Evolutionary conservation across 2,329 filamentous ascomycete genomes (phyloP), one percentile per base, ranked within the genome.

Genomic region (Nothopassalora personata): DNA sequence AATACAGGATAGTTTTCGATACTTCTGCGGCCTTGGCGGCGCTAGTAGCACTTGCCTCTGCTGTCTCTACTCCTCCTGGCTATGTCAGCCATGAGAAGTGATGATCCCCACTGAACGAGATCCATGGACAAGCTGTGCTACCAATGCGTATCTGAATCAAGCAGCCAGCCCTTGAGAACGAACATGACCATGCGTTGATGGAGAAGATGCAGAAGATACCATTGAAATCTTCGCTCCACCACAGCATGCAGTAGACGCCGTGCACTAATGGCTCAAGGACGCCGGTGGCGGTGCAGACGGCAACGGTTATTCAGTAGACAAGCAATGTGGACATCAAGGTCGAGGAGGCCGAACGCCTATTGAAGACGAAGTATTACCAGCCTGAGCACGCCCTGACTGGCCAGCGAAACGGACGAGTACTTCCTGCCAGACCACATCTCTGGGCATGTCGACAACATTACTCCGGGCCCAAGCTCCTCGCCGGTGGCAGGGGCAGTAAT

Each of bases 381-480:
- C 81, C 83, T 60, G 83, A 87, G 68, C 81, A 85, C 70, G 79
- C 79, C 11, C 72, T 79, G 6, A 72, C 81, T 49, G 83, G 79
- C 0, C 70, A 70, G 34, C 68, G 69, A 53, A 72, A 74, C 45
- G 67, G 73, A 74, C 54, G 67, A 66, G 68, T 75, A 83, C 67
- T 79, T 81, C 59, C 70, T 84, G 5, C 81, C 81, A 1, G 72
- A 73, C 30, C 67, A 77, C 45, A 63, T 84, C 13, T 74, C 74
- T 47, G 63, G 73, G 10, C 79, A 83, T 58, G 73, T 84, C 54
- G 81, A 84, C 70, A 84, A 83, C 67, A 77, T 85, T 39, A 83
- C 79, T 0, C 82, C 82, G 0, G 81, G 81, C 15, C 77, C 82
- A 81, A 80, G 61, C 73, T 84, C 19, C 59, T 61, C 23, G 64